Conservation (phyloP, 1,139 yeast genomes). For the Kazachstania sp. region DNA sequence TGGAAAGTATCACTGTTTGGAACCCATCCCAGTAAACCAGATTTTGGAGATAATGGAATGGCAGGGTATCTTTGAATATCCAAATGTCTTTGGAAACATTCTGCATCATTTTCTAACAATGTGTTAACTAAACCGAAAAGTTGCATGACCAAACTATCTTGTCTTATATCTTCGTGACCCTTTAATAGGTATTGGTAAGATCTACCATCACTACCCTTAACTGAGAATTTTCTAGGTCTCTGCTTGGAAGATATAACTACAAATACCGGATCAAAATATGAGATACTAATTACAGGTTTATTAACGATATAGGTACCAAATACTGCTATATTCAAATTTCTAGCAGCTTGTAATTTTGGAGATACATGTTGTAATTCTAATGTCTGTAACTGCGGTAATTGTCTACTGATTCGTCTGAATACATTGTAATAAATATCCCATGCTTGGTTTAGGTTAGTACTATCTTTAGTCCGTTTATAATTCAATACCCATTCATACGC, state of each 20-base stretch:
- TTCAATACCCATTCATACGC: conserved; percentile 93
- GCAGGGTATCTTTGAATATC: conserved; percentile 89
- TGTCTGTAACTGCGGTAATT: conserved; percentile 77
- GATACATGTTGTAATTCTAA: conserved; percentile 90
- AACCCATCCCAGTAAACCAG: conserved; percentile 97
- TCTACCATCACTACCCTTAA: conserved; percentile 86
- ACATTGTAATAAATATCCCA: conserved; percentile 97
- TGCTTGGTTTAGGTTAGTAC: conserved; percentile 86
- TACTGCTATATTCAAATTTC: conserved; percentile 74
- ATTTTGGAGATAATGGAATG: conserved; percentile 90
- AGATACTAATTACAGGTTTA: conserved; percentile 64
- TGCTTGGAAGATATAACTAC: conserved; percentile 93
- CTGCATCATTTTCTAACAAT: conserved; percentile 78
- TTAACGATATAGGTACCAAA: conserved; percentile 93
- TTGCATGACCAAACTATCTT: conserved; percentile 96
- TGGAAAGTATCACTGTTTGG: conserved; percentile 96
- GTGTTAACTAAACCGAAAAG: conserved; percentile 92
- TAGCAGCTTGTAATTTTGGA: conserved; percentile 74
- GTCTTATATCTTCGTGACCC: conserved; percentile 97
- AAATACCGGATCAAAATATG: conserved; percentile 70
- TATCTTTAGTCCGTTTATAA: conserved; percentile 76
- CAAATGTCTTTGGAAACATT: conserved; percentile 90
- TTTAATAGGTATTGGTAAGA: conserved; percentile 73
- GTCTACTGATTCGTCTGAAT: conserved; percentile 82
- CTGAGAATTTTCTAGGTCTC: conserved; percentile 76